These are phyloP conservation scores for Breviolum minutum DNA, from an alignment of 73 alveolate genomes.

Conservation along the genomic window DNA sequence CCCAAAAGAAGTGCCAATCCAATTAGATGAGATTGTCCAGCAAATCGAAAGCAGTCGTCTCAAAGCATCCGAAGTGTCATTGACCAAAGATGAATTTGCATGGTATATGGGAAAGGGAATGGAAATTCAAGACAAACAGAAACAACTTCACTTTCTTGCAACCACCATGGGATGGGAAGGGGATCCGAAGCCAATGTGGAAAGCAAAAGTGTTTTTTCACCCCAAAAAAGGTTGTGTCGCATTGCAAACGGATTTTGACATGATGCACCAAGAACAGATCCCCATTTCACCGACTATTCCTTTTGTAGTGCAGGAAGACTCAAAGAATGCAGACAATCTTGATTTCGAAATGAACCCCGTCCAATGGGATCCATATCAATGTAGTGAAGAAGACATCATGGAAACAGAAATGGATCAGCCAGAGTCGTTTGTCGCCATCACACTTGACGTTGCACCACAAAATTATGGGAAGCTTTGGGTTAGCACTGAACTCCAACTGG, in stretches of 20 bases:
- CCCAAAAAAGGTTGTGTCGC: not conserved
- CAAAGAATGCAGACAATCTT: too few species aligned
- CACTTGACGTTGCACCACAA: too few species aligned
- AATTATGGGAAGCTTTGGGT: too few species aligned
- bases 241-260: too few species aligned
- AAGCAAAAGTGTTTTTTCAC: not conserved
- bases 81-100: not conserved
- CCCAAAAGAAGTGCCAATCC: not conserved
- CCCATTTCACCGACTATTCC: too few species aligned
- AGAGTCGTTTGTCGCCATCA: too few species aligned
- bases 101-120: not conserved
- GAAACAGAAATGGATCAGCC: too few species aligned
- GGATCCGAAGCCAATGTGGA: not conserved
- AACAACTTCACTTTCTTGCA: not conserved
- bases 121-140: not conserved
- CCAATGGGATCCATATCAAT: too few species aligned
- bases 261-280: too few species aligned
- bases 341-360: not conserved
- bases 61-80: not conserved
- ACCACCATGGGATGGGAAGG: not conserved
- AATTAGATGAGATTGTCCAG: not conserved
- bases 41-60: not conserved
- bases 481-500: too few species aligned
- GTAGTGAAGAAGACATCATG: too few species aligned
- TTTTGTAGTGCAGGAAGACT: too few species aligned